These are phyloP conservation scores for Zizania palustris DNA, from an alignment of 202 grass and related monocot species.

Conservation along the genomic window DNA sequence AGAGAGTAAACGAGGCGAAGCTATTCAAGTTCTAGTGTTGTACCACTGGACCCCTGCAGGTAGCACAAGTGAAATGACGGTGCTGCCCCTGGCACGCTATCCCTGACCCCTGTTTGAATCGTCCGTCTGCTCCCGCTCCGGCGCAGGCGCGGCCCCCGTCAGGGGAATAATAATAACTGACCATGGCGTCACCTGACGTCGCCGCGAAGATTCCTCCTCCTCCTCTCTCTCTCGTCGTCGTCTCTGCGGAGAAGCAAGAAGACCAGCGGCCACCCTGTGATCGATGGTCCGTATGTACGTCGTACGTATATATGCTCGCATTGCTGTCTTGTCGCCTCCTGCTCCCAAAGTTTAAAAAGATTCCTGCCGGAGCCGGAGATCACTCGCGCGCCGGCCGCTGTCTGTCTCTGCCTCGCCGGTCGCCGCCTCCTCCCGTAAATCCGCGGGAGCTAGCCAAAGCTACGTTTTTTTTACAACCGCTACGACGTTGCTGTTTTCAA, in stretches of 20 bases:
- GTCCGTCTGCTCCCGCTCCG: too few relatives aligned
- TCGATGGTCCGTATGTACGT: too few relatives aligned
- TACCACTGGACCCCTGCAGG: too few relatives aligned
- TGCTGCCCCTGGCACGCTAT: too few relatives aligned
- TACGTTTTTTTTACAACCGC: background rate
- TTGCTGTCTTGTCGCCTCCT: background rate
- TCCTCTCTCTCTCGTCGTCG: too few relatives aligned
- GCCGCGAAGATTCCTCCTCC: constrained; percentile 33
- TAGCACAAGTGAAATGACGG: too few relatives aligned
- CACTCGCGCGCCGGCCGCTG: background rate
- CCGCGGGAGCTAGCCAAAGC: background rate
- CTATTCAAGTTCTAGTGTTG: too few relatives aligned
- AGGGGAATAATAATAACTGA: constrained; percentile 41
- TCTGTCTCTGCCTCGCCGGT: background rate
- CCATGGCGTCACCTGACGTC: constrained; percentile 49
- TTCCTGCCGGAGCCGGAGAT: constrained; percentile 13
- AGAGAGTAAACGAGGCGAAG: too few relatives aligned
- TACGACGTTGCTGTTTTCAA: background rate
- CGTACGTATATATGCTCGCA: too few relatives aligned
- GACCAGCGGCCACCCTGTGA: too few relatives aligned
- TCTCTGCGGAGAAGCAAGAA: background rate
- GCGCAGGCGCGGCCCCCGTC: too few relatives aligned
- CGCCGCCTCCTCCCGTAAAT: background rate
- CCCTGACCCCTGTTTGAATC: too few relatives aligned
- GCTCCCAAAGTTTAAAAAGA: constrained; percentile 49